Base-by-base conservation (phyloP, 768 basidiomycete species). In the Kwoniella europaea region DNA sequence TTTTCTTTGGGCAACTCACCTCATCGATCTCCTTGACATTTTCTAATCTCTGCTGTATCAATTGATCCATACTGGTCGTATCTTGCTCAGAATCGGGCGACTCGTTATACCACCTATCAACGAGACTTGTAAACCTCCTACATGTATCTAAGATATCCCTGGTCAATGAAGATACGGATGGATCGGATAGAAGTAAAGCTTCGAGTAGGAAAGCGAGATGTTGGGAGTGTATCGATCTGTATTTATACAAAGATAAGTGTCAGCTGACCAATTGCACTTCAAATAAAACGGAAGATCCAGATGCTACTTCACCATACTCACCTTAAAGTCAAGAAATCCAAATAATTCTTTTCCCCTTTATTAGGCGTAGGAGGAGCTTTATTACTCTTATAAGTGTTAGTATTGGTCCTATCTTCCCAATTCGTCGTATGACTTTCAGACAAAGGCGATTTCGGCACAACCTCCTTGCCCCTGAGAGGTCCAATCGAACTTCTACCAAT, bases 71-170 rank as follows among this genome's bases (percentile, higher is more conserved):
- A 88, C 22, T 86, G 86, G 5, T 85, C 6, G 88, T 87, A 0
- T 76, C 79, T 78, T 91, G 92, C 15, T 92, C 92, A 79, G 94
- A 93, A 72, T 89, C 90, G 52, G 95, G 82, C 57, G 95, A 85
- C 0, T 95, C 92, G 0, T 93, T 93, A 13, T 92, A 93, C 94
- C 94, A 97, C 63, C 93, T 85, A 82, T 95, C 94, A 0, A 95
- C 88, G 72, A 93, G 89, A 7, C 89, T 92, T n/a, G 90, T 91
- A 79, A 96, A 92, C 10, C 89, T 87, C 79, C 92, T 93, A 80
- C 93, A 95, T 10, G 91, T 86, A 74, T 93, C 92, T 61, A 96
- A 85, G 67, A 95, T 89, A 42, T 89, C 87, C 18, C 89, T 88
- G 50, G 94, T 85, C 53, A 89, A 88, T 1, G 87, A 82, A 6